Percentiles rank a stretch among this genome's conserved stretches.
These are phyloP conservation scores for Cyclospora cayetanensis DNA, from an alignment of 169 alveolate genomes.

Conservation along the genomic window DNA sequence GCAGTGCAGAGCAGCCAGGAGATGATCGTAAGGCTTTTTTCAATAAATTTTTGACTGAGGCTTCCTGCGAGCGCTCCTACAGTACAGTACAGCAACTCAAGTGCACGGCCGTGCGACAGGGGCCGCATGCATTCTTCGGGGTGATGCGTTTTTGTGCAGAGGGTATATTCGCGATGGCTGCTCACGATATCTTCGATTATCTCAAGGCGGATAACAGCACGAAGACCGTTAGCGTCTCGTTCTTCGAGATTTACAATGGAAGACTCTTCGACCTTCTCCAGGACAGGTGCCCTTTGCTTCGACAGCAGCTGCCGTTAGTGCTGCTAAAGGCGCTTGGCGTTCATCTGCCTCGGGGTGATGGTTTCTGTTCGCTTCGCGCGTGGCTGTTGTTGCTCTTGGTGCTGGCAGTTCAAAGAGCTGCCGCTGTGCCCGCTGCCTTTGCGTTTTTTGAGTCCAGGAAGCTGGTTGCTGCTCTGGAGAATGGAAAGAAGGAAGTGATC, in stretches of 20 bases:
- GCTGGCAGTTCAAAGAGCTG: neutral
- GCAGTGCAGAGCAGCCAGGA: too few relatives aligned
- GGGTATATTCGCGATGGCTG: slow-evolving; percentile 76
- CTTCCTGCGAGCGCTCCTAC: too few relatives aligned
- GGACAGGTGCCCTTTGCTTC: slow-evolving; percentile 86
- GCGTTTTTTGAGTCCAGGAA: slow-evolving; percentile 71
- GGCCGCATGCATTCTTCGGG: neutral
- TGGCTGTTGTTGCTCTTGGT: neutral
- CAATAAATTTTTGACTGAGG: too few relatives aligned
- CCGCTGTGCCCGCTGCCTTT: neutral
- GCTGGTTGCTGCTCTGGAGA: slow-evolving; percentile 88
- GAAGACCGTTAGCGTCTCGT: slow-evolving; percentile 87
- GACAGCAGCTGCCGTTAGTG: slow-evolving; percentile 47
- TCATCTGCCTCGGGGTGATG: neutral
- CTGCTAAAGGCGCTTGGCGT: slow-evolving; percentile 9
- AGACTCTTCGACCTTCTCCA: slow-evolving; percentile 98
- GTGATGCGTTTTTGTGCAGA: neutral
- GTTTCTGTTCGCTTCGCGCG: neutral
- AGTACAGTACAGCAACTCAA: neutral
- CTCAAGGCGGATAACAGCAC: neutral
- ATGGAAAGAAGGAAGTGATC: slow-evolving; percentile 94
- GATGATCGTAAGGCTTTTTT: too few relatives aligned
- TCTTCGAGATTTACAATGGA: slow-evolving; percentile 99
- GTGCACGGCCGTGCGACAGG: neutral
- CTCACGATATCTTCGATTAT: slow-evolving; percentile 67